Evolutionary conservation across 148 eudicot species (phyloP).

Genomic region (Nyssa sinensis): DNA sequence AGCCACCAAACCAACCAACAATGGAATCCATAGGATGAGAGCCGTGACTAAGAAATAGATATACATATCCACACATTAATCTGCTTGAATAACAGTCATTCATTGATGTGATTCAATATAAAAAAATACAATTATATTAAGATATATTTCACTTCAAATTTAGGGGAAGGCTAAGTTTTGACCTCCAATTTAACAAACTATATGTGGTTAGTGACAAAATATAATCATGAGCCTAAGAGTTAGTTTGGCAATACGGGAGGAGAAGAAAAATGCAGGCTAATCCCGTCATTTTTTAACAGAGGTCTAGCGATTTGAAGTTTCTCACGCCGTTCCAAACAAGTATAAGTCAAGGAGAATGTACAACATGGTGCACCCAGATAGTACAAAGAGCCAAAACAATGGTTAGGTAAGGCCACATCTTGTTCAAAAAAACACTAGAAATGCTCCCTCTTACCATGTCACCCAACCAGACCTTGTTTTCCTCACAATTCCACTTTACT

Average conservation of each 20-base stretch:
- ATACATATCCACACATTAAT: no score
- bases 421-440: no score
- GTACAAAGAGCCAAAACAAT: constrained; percentile 52
- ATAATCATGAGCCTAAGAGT: no score
- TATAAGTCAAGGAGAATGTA: background rate
- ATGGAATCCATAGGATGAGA: background rate
- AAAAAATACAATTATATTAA: background rate
- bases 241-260: no score
- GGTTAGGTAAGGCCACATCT: constrained; percentile 57
- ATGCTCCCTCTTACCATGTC: constrained; percentile 22
- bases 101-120: background rate
- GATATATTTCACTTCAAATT: background rate
- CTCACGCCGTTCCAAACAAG: no score
- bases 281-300: no score
- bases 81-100: background rate
- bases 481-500: background rate
- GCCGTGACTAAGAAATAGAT: no score
- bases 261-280: no score
- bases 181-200: background rate
- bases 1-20: no score
- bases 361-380: constrained; percentile 50
- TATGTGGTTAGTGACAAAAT: background rate
- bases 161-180: background rate
- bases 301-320: no score
- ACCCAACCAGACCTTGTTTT: background rate